phyloP scores from a whole-genome alignment of 148 eudicot genomes.

The Silene uniflora region DNA sequence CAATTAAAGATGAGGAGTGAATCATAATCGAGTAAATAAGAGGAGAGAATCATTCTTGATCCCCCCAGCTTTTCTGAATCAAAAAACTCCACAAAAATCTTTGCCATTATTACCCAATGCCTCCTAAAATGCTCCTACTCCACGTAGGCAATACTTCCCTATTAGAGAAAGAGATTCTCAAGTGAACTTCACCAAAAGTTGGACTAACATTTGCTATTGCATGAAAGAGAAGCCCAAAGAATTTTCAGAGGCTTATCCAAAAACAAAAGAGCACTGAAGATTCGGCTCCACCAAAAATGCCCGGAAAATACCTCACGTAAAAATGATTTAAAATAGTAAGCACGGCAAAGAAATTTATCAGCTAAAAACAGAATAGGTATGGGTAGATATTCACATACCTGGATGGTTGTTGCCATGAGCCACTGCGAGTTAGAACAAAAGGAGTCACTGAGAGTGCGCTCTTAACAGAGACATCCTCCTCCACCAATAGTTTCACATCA shows the following conservation, averaged over 20 bases:
- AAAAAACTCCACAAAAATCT: not conserved
- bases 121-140: not conserved
- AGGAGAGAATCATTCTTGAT: not conserved
- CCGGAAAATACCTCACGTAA: not conserved
- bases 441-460: slow-evolving; percentile 53
- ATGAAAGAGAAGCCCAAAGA: not conserved
- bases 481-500: slow-evolving; percentile 62
- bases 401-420: slow-evolving; percentile 84
- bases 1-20: not conserved
- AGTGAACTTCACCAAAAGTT: not conserved
- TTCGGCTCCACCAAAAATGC: not conserved
- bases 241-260: not conserved
- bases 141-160: not conserved
- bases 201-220: not conserved
- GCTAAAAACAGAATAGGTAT: not conserved
- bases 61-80: not conserved
- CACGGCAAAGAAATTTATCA: not conserved
- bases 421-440: slow-evolving; percentile 76
- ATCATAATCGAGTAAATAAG: not conserved
- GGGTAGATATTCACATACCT: slow-evolving; percentile 42
- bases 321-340: not conserved
- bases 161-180: not conserved
- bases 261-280: not conserved
- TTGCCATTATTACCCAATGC: not conserved
- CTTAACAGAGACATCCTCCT: slow-evolving; percentile 67